Evolutionary conservation across 257 asterid genomes (phyloP).

Genomic region (Henckelia pumila): DNA sequence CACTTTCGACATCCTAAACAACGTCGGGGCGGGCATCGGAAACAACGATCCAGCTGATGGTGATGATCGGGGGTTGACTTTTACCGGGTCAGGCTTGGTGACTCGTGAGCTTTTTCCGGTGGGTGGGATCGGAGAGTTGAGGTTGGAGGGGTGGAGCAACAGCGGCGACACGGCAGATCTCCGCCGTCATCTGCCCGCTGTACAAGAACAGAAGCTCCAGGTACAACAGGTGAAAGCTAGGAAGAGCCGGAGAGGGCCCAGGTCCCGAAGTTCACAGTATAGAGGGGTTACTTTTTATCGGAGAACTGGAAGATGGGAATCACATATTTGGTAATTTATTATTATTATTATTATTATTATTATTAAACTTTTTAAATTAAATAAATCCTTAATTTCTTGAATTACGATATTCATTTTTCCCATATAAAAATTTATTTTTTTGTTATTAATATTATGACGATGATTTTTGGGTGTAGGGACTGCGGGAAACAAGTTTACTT

Average conservation of each 20-base stretch:
- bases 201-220: constrained; percentile 33
- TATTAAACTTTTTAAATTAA: too few relatives aligned
- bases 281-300: constrained; percentile 67
- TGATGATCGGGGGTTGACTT: constrained; percentile 17
- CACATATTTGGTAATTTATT: constrained; percentile 63
- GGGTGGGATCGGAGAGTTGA: constrained; percentile 34
- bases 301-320: constrained; percentile 77
- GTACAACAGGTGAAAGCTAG: constrained; percentile 36
- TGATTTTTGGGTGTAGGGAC: constrained; percentile 44
- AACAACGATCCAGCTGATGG: constrained; percentile 12
- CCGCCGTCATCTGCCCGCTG: constrained; percentile 8
- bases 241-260: constrained; percentile 63
- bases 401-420: background rate
- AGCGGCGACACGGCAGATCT: constrained; percentile 25
- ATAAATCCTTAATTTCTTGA: background rate
- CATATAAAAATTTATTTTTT: background rate
- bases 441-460: background rate
- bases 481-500: constrained; percentile 74
- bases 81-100: constrained; percentile 34
- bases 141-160: constrained; percentile 18
- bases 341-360: too few relatives aligned
- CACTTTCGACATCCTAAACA: constrained; percentile 45
- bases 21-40: constrained; percentile 16
- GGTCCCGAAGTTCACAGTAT: constrained; percentile 61
- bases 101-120: constrained; percentile 62